Conservation (phyloP, 305 asterid species). For the Withania somnifera region DNA sequence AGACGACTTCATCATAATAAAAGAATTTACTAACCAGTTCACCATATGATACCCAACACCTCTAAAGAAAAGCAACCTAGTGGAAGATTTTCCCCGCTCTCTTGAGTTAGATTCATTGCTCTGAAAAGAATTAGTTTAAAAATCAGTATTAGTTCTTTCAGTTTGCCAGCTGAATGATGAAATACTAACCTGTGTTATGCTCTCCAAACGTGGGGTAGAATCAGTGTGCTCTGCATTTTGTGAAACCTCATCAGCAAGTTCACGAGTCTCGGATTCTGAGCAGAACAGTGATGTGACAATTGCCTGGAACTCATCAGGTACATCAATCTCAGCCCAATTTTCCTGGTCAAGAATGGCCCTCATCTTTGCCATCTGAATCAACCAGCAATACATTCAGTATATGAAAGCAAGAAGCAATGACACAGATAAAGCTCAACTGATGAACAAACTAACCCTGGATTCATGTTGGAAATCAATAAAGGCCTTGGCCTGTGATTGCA, state of each 20-base stretch:
- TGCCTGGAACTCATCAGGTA: constrained; percentile 88
- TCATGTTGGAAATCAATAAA: constrained; percentile 94
- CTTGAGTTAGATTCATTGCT: constrained; percentile 36
- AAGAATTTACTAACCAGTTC: constrained; percentile 67
- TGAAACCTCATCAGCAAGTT: constrained; percentile 30
- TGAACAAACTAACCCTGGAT: constrained; percentile 89
- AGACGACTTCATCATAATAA: constrained; percentile 2
- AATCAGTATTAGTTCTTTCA: constrained; percentile 40
- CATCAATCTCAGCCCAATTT: constrained; percentile 95
- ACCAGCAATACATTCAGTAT: constrained; percentile 18
- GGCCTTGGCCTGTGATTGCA: constrained; percentile 93
- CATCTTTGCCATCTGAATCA: constrained; percentile 75
- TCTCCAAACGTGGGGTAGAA: constrained; percentile 41
- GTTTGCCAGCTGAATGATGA: constrained; percentile 28
- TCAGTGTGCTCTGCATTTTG: constrained; percentile 36
- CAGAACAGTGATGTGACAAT: constrained; percentile 54
- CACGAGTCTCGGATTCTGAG: constrained; percentile 36
- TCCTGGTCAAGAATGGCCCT: constrained; percentile 97
- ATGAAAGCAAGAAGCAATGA: too few species aligned
- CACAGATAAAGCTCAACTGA: too few species aligned
- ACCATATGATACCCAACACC: constrained; percentile 98
- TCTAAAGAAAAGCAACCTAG: constrained; percentile 60
- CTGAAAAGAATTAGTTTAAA: constrained; percentile 42
- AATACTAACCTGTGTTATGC: constrained; percentile 28
- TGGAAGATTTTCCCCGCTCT: constrained; percentile 68